Base-by-base conservation (phyloP, 2,329 filamentous ascomycete genomes). In the Clonostachys sp. region DNA sequence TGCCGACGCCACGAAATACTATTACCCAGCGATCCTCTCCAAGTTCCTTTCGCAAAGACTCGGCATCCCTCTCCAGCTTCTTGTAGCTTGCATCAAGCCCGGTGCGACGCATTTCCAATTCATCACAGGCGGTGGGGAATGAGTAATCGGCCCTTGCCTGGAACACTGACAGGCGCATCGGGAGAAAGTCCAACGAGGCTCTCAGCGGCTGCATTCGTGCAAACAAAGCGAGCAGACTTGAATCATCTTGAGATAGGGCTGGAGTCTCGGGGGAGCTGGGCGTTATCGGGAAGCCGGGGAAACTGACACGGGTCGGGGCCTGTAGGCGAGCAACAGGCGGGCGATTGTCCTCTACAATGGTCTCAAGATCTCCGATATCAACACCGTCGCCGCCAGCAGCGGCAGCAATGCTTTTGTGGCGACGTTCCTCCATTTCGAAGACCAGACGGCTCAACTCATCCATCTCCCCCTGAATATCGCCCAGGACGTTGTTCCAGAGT, bases 381-480 rank as follows among this genome's bases (percentile, higher is more conserved):
- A 76, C 77, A 8, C 80, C 78, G 40, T 86, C 83, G 16, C 83
- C 83, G n/a, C 68, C 70, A 30, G 72, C 68, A 34, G 76, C 78
- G 36, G 81, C 81, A 58, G 86, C 75, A 53, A 89, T 76, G 42
- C 85, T 87, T 64, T 86, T 86, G 65, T 97, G 92, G 43, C 94
- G 80, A 54, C 91, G 87, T 69, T 97, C 94, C 65, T 99, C 94
- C 91, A 97, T 96, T 66, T 97, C 91, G 59, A 97, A 97, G 33
- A 97, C 89, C 43, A 96, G 72, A 38, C 87, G 79, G 58, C 81
- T 83, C 14, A 95, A 75, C 41, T 86, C 84, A 53, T 94, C 88
- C 67, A 83, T 85, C 68, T 99, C 94, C 52, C 86, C 83, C 45
- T 91, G 89, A 51, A 97, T 96, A 62, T 97, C 92, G 41, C 91